A percentile compares a stretch with the other conserved stretches of the same genome.
Conservation (phyloP, 305 asterid species). For the Fraxinus ornus region DNA sequence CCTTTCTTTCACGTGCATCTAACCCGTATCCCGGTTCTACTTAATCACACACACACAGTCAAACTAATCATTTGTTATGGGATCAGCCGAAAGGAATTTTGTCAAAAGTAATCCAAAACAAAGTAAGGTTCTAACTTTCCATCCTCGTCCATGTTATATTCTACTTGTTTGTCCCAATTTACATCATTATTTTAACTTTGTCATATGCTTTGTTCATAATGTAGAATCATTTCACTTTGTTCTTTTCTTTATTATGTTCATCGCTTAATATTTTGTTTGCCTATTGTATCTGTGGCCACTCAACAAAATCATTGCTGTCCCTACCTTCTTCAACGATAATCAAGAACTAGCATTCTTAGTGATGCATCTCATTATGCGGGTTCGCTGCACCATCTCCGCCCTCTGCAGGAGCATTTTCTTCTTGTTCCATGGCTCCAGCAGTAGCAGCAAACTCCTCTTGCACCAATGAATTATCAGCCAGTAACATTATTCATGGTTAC, state of each 20-base stretch:
- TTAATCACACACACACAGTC: background rate
- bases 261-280: background rate
- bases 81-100: background rate
- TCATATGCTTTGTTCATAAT: no score
- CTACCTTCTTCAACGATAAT: background rate
- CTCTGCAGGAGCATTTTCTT: no score
- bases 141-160: background rate
- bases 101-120: background rate
- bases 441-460: constrained; percentile 32
- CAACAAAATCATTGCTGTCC: constrained; percentile 19
- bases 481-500: background rate
- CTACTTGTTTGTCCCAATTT: background rate
- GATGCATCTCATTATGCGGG: background rate
- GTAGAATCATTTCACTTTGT: constrained; percentile 12
- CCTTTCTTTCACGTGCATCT: constrained; percentile 30
- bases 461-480: constrained; percentile 30
- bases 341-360: background rate
- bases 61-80: background rate
- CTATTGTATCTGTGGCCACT: background rate
- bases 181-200: background rate
- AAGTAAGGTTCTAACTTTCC: background rate
- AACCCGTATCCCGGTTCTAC: background rate
- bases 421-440: constrained; percentile 27
- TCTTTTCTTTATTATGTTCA: constrained; percentile 22
- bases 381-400: no score